phyloP scores from a whole-genome alignment of 345 rosid genomes.

The Gossypium stocksii region DNA sequence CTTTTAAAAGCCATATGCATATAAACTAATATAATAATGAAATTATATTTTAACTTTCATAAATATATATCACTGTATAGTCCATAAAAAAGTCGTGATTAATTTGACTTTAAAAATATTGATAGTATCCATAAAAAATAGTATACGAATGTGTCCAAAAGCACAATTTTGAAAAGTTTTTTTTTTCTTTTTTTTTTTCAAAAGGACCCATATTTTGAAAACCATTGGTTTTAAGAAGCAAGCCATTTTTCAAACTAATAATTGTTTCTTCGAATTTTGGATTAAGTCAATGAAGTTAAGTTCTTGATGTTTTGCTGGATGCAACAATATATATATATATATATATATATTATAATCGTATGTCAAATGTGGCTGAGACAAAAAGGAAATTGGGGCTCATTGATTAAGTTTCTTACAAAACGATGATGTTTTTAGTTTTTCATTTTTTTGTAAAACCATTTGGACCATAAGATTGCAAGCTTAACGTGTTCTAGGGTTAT shows the following conservation, averaged over 20 bases:
- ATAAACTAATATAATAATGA: too few species aligned
- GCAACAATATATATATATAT: background rate
- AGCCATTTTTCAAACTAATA: background rate
- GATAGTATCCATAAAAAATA: too few species aligned
- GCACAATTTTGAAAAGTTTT: background rate
- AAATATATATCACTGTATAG: too few species aligned
- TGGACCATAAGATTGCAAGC: background rate
- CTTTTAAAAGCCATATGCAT: too few species aligned
- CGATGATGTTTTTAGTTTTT: background rate
- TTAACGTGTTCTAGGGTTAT: background rate
- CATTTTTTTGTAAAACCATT: background rate
- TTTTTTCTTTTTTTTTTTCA: too few species aligned
- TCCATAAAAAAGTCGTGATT: too few species aligned
- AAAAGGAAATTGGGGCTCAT: background rate
- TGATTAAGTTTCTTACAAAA: background rate
- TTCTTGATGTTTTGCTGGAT: slow-evolving; percentile 14
- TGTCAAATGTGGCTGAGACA: slow-evolving; percentile 12
- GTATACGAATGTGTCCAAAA: background rate
- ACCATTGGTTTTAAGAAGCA: background rate
- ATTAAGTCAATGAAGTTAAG: slow-evolving; percentile 20
- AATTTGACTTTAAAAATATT: too few species aligned
- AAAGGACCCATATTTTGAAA: background rate
- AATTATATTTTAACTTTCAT: too few species aligned
- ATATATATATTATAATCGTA: background rate
- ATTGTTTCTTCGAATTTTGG: slow-evolving; percentile 4